Evolutionary conservation across 1,139 yeast genomes (phyloP), one percentile per base, ranked within the genome.

Genomic region (Geotrichum candidum): DNA sequence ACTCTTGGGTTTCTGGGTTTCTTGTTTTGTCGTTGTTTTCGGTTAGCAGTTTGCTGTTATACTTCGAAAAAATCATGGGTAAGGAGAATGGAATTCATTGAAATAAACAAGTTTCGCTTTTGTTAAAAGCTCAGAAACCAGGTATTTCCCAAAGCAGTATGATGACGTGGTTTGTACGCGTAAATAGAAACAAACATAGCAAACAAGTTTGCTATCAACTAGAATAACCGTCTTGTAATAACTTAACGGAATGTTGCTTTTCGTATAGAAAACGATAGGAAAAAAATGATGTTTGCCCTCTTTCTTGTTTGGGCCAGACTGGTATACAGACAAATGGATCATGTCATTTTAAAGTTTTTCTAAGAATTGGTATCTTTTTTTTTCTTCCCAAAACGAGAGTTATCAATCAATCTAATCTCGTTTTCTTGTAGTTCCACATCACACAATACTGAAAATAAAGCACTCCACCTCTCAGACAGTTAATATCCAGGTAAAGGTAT

Each of bases 361-460:
- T 6, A 38, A 11, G 18, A 11, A 13, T 38, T n/a, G 6, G 15
- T 4, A 38, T 11, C 13, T 38, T 5, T 38, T 38, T 38, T 38
- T 38, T 10, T 15, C 55, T 53, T 10, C 35, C 55, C 15, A 15
- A 53, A 53, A 31, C 11, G 4, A 35, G 46, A 53, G 38, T 53
- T 53, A 53, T 53, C 55, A 53, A 53, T 53, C 55, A 53, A 53
- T 53, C 55, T 53, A 53, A 53, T 53, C 55, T 38, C 6, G 2
- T 38, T 38, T n/a, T 38, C 13, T 38, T n/a, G 3, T 15, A 38
- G 1, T 38, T 38, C 45, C 18, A 18, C 45, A 15, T 38, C 45
- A 38, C 15, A 38, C 18, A 38, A 38, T 38, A 38, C 18, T 38
- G 45, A 38, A 15, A 38, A 38, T 2, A 38, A 38, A 38, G 1